A percentile compares a stretch with the other conserved stretches of the same genome.
Conservation (phyloP, 2,329 filamentous ascomycete genomes). For the Fusarium lateritium region DNA sequence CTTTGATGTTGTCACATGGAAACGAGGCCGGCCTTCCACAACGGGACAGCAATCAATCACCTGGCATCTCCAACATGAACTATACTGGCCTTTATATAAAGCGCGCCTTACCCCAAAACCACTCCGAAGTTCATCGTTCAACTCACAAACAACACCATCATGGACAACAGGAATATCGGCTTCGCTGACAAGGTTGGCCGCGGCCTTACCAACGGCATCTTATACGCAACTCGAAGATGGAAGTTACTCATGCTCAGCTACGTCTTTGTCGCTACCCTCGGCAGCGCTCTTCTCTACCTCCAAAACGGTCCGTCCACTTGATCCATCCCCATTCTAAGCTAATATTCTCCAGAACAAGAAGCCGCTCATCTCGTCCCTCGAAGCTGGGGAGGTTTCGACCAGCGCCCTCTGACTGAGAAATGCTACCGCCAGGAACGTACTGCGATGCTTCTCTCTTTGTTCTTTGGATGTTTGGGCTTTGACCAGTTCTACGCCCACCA, state of each 20-base stretch:
- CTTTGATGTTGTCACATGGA: neutral
- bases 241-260: constrained; percentile 20
- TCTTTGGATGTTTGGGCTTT: constrained; percentile 27
- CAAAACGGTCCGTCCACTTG: neutral
- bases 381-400: constrained; percentile 38
- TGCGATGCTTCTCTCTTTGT: constrained; percentile 37
- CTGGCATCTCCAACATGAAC: too few relatives aligned
- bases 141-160: constrained; percentile 1
- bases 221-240: constrained; percentile 14
- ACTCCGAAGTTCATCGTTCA: neutral
- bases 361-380: constrained; percentile 8
- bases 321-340: neutral
- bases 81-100: neutral
- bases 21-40: too few relatives aligned
- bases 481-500: constrained; percentile 44
- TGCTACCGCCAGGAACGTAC: constrained; percentile 44
- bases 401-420: constrained; percentile 32
- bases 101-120: too few relatives aligned
- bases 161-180: constrained; percentile 12
- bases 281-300: constrained; percentile 22
- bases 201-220: constrained; percentile 15
- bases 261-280: constrained; percentile 13
- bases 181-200: constrained; percentile 30
- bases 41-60: too few relatives aligned
- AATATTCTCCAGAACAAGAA: constrained; percentile 2